A percentile compares a stretch with the other conserved stretches of the same genome.
phyloP scores from a whole-genome alignment of 2,329 filamentous ascomycete species.

The Colletotrichum euphorbiae region DNA sequence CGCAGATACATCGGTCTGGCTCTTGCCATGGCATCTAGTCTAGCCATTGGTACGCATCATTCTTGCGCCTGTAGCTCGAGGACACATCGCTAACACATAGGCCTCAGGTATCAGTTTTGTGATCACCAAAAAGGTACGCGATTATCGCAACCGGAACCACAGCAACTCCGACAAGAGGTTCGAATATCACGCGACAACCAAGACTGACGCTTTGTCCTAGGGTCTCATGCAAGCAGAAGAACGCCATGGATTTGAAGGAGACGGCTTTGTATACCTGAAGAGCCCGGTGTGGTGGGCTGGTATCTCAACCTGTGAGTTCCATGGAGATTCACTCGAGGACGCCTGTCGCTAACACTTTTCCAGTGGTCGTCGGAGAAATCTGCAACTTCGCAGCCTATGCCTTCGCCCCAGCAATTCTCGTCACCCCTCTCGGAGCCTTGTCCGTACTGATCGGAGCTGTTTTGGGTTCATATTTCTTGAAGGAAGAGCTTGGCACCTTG shows the following conservation, averaged over 20 bases:
- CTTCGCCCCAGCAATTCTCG: constrained; percentile 97
- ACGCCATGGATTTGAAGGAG: constrained; percentile 94
- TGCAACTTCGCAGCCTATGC: constrained; percentile 99
- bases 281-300: constrained; percentile 99
- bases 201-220: constrained; percentile 56
- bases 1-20: constrained; percentile 80
- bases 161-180: not conserved
- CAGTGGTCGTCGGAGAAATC: constrained; percentile 92
- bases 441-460: constrained; percentile 96
- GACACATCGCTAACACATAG: constrained; percentile 41
- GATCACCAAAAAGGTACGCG: constrained; percentile 93
- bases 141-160: not conserved
- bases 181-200: constrained; percentile 27
- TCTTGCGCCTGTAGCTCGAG: not conserved
- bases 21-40: constrained; percentile 78
- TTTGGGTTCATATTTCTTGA: constrained; percentile 91
- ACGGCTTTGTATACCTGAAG: constrained; percentile 92
- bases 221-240: constrained; percentile 92
- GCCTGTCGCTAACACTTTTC: constrained; percentile 20
- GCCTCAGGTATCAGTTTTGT: constrained; percentile 90
- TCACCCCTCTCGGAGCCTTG: constrained; percentile 92
- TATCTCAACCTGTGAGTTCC: constrained; percentile 82
- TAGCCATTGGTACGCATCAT: constrained; percentile 74
- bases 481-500: constrained; percentile 88
- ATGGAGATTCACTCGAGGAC: not conserved